Evolutionary conservation across 73 alveolate genomes (phyloP).

Genomic region (Paramecium tetraurelia): DNA sequence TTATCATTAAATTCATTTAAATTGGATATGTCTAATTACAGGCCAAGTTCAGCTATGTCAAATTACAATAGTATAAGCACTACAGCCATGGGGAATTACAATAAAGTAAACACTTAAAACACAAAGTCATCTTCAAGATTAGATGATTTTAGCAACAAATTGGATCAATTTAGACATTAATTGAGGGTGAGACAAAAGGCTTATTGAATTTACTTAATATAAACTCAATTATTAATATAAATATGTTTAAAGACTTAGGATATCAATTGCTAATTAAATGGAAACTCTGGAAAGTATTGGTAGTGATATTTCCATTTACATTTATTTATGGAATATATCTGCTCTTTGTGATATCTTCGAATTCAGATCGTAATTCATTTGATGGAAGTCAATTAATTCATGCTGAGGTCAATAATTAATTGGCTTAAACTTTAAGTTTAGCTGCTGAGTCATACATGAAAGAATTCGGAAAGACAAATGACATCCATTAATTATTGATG

Average conservation of each 20-base stretch:
- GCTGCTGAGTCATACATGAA: background rate
- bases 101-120: background rate
- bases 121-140: background rate
- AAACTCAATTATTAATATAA: background rate
- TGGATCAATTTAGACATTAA: conserved; percentile 3
- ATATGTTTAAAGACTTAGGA: background rate
- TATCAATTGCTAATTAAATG: background rate
- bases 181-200: background rate
- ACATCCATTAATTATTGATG: background rate
- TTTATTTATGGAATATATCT: background rate
- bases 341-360: background rate
- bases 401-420: background rate
- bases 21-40: background rate
- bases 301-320: background rate
- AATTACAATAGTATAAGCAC: background rate
- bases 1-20: background rate
- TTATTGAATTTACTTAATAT: background rate
- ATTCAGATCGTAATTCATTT: background rate
- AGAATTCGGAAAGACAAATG: background rate
- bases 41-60: background rate
- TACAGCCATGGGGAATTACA: background rate
- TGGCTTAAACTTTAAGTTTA: background rate
- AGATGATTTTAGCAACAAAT: background rate
- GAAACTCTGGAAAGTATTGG: background rate
- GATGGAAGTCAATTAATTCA: background rate